Base-by-base conservation (phyloP, 164 flowering plant species). In the Chimonanthus praecox region DNA sequence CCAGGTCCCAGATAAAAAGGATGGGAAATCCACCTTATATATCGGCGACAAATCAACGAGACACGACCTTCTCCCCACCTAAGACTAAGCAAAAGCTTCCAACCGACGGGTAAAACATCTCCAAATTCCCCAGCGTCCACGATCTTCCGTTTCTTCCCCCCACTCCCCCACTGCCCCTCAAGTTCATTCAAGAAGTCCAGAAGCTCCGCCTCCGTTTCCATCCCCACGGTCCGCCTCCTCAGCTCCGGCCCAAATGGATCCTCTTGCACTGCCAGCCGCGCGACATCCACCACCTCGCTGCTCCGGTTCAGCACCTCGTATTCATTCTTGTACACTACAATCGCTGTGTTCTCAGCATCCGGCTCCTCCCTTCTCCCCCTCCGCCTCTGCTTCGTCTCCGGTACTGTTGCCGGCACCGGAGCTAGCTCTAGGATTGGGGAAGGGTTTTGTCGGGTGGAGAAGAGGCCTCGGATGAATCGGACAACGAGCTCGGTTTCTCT, bases 71-170 rank as follows among this genome's bases (percentile, higher is more conserved):
- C 85, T 70, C 79, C 85, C 91, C 81, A 84, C 87, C 81, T 88
- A 62, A 89, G 58, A 48, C 83, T 77, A 64, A 94, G 81, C 77
- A 84, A 70, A 74, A 94, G 82, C 86, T 84, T 92, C 97, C 96
- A 94, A 46, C 97, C 96, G 20, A 47, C 72, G 0, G 96, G 98
- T 76, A 94, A 77, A 3, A 18, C 71, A 49, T 86, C 80, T 15
- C 96, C 92, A 67, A 90, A 87, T 46, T 73, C 81, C 47, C 81
- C 72, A 0, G 97, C 97, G 70, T 88, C 89, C 15, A 92, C 94
- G 73, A 90, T 75, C 87, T 78, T 90, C 86, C 84, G 90, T 87
- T 88, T 94, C 88, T 78, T 84, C 81, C 93, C 86, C 76, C 81
- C 74, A 76, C 89, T 88, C 58, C 81, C 90, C 98, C 96, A 92